Evolutionary conservation across 1,284 basidiomycete species (phyloP).

Genomic region (Pyrrhoderma noxium): DNA sequence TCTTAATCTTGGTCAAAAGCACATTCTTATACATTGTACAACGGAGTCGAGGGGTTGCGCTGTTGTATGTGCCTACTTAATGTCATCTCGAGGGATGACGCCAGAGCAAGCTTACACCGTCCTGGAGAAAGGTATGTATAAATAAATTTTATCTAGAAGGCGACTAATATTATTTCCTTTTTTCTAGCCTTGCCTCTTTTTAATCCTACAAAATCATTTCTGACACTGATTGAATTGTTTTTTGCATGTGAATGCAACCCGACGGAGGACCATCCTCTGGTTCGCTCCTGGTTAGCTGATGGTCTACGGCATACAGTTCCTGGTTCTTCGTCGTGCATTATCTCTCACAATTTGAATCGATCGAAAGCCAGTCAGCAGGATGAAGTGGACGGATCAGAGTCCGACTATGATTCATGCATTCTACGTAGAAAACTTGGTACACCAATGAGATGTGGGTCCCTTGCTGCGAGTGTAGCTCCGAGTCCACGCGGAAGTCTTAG

Average conservation of each 20-base stretch:
- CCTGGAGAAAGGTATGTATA: slow-evolving; percentile 37
- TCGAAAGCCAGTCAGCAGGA: not conserved
- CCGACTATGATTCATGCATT: not conserved
- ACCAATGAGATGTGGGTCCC: slow-evolving; percentile 14
- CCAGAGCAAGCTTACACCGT: slow-evolving; percentile 30
- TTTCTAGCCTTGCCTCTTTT: slow-evolving; percentile 47
- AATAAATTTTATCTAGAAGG: slow-evolving; percentile 2
- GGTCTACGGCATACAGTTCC: not conserved
- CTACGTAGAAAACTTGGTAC: slow-evolving; percentile 13
- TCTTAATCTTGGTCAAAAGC: not conserved
- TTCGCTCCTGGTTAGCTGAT: slow-evolving; percentile 30
- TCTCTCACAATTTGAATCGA: not conserved
- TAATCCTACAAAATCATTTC: slow-evolving; percentile 42
- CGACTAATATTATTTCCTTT: not conserved
- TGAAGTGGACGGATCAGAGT: too few relatives aligned
- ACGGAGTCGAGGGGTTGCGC: slow-evolving; percentile 12
- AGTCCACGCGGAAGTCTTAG: not conserved
- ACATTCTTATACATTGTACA: slow-evolving; percentile 13
- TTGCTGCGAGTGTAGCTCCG: slow-evolving; percentile 1
- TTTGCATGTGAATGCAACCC: slow-evolving; percentile 38
- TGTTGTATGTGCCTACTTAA: slow-evolving; percentile 26
- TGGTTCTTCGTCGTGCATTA: not conserved
- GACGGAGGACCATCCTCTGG: slow-evolving; percentile 32
- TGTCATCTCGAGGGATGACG: slow-evolving; percentile 30
- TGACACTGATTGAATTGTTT: slow-evolving; percentile 41